Conservation (phyloP, 345 rosid genomes). For the Sonneratia alba region DNA sequence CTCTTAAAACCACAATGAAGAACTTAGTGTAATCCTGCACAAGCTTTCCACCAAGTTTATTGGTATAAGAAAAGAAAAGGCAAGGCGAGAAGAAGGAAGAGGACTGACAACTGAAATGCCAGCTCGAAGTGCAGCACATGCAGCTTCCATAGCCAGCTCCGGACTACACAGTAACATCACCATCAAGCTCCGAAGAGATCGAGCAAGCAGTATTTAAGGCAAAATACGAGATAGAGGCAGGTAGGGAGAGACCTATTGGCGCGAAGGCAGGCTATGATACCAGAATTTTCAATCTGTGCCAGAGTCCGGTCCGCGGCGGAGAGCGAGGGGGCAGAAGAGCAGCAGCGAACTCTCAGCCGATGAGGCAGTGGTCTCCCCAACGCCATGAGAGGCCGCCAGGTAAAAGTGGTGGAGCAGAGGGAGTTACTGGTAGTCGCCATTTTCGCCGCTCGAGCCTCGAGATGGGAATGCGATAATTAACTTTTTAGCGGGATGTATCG, state of each 20-base stretch:
- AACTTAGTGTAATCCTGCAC: too few relatives aligned
- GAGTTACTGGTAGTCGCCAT: background rate
- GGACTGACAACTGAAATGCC: constrained; percentile 52
- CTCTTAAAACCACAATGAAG: background rate
- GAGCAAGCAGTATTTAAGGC: background rate
- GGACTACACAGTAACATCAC: constrained; percentile 18
- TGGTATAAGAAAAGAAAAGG: background rate
- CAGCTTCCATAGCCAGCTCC: constrained; percentile 45
- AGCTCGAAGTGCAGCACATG: constrained; percentile 39
- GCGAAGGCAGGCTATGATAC: constrained; percentile 57
- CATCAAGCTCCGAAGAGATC: background rate
- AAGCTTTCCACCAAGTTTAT: too few relatives aligned
- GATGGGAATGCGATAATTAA: background rate
- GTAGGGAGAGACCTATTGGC: constrained; percentile 15
- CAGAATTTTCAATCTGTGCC: constrained; percentile 28
- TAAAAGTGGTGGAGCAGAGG: background rate
- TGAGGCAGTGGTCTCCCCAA: background rate
- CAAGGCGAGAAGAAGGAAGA: background rate
- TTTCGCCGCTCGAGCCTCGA: background rate
- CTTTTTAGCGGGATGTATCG: background rate
- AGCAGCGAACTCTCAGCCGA: background rate
- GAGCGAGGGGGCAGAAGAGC: constrained; percentile 7
- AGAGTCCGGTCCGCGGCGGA: constrained; percentile 18
- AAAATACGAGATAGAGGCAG: background rate
- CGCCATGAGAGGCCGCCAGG: constrained; percentile 3